Evolutionary conservation across 1,284 basidiomycete species (phyloP), one percentile per base, ranked within the genome.

Genomic region (Puccinia coronata): DNA sequence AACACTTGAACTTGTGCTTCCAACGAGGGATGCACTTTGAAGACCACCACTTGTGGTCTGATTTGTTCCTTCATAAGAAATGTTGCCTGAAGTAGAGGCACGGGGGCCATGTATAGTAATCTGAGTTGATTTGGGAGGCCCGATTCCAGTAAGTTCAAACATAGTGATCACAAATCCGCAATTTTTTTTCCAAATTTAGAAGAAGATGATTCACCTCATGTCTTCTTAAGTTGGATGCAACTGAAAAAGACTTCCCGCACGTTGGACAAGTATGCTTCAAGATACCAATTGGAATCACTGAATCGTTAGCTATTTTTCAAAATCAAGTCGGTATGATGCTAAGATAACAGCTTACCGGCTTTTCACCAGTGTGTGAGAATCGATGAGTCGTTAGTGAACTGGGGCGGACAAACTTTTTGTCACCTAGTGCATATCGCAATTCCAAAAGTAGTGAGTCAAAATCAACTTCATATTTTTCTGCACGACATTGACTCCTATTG

Each of bases 221-320:
- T 49, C 75, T 57, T 43, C 75, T 47, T 31, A 77, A 65, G 36
- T 77, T 77, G 12, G 75, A 77, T 51, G 75, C 75, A 23, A 77
- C 75, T 20, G 75, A 77, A 67, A 77, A 77, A 5, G 75, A 63
- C 47, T 77, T 77, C 20, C 75, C 75, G 47, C 75, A 77, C 6
- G 28, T 67, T 47, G 55, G 31, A 39, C 75, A 77, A 34, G 59
- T 47, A 47, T 77, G 75, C 75, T 77, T 43, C 49, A 31, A 34
- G 23, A 28, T 23, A 25, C 51, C 25, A 25, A 41, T 0, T 41
- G 1, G 43, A 41, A 59, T 12, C 55, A 59, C 1, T 28, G 23
- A 9, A 16, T 25, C 28, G 41, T 57, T 14, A 61, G 57, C 47
- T 16, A n/a, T 28, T 28, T 53, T 73, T 34, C 12, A 18, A 53